Conservation (phyloP, 305 asterid species). For the Solanum chacoense region DNA sequence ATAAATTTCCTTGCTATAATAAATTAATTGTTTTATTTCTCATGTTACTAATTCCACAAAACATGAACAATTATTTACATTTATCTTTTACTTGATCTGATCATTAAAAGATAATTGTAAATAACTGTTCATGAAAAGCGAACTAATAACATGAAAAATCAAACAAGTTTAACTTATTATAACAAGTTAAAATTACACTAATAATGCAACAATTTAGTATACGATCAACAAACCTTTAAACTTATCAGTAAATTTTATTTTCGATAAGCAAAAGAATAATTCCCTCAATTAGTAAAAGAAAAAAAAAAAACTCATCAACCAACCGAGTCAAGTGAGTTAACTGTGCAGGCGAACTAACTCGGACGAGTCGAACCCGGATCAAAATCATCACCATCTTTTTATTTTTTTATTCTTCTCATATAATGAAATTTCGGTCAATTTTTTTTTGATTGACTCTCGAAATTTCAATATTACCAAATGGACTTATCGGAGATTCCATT, state of each 20-base stretch:
- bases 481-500: slow-evolving; percentile 39
- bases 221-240: neutral
- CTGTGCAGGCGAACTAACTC: slow-evolving; percentile 3
- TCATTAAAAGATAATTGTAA: neutral
- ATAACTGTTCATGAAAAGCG: neutral
- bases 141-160: neutral
- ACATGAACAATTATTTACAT: neutral
- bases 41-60: neutral
- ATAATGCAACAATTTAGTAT: neutral
- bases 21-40: neutral
- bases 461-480: slow-evolving; percentile 19
- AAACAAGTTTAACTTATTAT: neutral
- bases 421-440: neutral
- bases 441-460: neutral
- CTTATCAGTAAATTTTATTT: neutral
- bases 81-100: neutral
- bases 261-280: neutral
- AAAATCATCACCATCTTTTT: slow-evolving; percentile 1
- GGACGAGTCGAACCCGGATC: slow-evolving; percentile 19
- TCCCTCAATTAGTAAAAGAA: neutral
- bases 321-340: slow-evolving; percentile 4
- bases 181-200: neutral
- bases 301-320: neutral
- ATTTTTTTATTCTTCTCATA: neutral
- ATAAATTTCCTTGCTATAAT: neutral